Evolutionary conservation across 345 rosid species (phyloP).

Genomic region (Kernera saxatilis): DNA sequence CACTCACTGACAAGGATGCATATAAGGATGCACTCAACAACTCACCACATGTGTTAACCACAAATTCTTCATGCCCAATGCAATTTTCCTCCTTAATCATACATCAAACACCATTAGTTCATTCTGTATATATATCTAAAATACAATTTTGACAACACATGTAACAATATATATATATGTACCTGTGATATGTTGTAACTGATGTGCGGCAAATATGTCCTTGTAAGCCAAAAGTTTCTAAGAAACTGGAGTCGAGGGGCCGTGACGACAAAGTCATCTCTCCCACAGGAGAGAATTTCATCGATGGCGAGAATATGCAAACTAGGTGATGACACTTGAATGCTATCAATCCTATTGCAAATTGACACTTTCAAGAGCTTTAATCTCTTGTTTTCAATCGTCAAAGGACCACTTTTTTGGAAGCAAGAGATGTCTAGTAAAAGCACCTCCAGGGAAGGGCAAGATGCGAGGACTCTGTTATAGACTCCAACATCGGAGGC

Average conservation of each 20-base stretch:
- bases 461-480: not conserved
- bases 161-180: not conserved
- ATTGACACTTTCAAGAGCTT: not conserved
- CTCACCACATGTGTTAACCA: not conserved
- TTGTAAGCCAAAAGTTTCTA: not conserved
- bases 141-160: not conserved
- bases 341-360: not conserved
- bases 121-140: not conserved
- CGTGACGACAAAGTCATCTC: not conserved
- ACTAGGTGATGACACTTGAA: slow-evolving; percentile 1
- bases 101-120: not conserved
- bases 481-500: not conserved
- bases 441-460: not conserved
- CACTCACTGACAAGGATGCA: slow-evolving; percentile 5
- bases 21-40: slow-evolving; percentile 28
- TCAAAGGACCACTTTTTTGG: not conserved
- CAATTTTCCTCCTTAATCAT: slow-evolving; percentile 12
- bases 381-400: slow-evolving; percentile 5
- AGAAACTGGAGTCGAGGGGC: not conserved
- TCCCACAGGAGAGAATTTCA: not conserved
- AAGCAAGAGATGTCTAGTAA: not conserved
- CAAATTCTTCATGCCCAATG: slow-evolving; percentile 18
- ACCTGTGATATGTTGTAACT: not conserved
- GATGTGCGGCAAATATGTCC: not conserved
- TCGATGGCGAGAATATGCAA: not conserved